phyloP scores from a whole-genome alignment of 176 grass and related monocot species.

The Lolium multiflorum region DNA sequence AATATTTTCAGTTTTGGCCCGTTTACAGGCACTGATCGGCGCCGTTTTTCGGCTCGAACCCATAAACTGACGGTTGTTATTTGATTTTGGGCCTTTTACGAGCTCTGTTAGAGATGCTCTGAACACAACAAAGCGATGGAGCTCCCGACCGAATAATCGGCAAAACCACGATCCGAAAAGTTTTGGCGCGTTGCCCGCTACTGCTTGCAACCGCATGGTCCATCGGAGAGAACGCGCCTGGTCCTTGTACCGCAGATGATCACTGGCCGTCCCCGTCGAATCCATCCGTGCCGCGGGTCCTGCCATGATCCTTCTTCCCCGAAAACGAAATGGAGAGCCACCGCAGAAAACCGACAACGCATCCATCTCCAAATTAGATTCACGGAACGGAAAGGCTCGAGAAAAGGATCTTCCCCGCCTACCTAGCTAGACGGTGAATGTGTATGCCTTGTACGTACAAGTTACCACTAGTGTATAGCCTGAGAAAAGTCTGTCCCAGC shows the following conservation, averaged over 20 bases:
- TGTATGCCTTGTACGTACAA: neutral
- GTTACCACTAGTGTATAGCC: neutral
- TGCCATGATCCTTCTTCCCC: neutral
- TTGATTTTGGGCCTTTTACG: too few species aligned
- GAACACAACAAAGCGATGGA: neutral
- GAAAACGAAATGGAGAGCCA: neutral
- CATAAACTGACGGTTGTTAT: too few species aligned
- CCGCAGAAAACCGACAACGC: constrained; percentile 26
- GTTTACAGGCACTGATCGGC: too few species aligned
- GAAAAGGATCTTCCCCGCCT: neutral
- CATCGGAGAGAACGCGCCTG: constrained; percentile 10
- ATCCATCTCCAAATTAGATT: neutral
- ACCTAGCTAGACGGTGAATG: neutral
- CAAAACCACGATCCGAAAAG: neutral
- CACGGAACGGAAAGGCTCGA: neutral
- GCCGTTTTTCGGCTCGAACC: too few species aligned
- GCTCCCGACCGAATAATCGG: neutral
- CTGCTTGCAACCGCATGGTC: neutral
- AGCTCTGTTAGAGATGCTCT: too few species aligned
- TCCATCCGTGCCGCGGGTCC: neutral
- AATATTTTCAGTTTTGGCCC: too few species aligned
- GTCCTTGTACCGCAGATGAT: constrained; percentile 5
- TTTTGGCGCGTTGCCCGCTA: neutral
- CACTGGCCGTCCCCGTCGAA: neutral
- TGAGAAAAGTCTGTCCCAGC: neutral